Conservation (phyloP, 257 asterid species). For the Voacanga thouarsii region DNA sequence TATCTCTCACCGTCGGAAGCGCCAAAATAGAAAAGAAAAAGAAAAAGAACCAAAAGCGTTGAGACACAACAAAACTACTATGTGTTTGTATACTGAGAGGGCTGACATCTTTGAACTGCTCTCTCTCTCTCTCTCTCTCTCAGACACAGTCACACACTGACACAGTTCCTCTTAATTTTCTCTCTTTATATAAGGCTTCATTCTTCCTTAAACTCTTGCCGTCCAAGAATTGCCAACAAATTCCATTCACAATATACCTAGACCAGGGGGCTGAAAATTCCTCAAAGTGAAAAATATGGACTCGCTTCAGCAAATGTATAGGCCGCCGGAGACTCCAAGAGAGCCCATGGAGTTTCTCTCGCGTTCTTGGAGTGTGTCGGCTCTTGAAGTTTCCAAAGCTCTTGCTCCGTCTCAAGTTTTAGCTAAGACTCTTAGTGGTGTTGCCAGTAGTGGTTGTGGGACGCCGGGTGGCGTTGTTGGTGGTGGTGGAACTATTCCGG, state of each 20-base stretch:
- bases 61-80: not conserved
- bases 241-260: not conserved
- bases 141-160: constrained; percentile 25
- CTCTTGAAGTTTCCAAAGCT: constrained; percentile 73
- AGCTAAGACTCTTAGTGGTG: constrained; percentile 24
- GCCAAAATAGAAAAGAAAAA: not conserved
- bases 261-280: not conserved
- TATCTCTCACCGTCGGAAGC: not conserved
- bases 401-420: constrained; percentile 40
- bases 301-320: constrained; percentile 42
- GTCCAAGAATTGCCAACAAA: constrained; percentile 3
- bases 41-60: not conserved
- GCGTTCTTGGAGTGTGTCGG: constrained; percentile 92
- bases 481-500: constrained; percentile 46
- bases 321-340: constrained; percentile 81
- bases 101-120: not conserved
- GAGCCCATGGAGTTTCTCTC: constrained; percentile 98
- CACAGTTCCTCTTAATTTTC: constrained; percentile 17
- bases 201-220: constrained; percentile 19
- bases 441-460: constrained; percentile 1
- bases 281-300: constrained; percentile 46
- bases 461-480: constrained; percentile 12
- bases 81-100: not conserved
- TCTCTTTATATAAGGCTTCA: constrained; percentile 20
- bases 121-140: constrained; percentile 30